Base-by-base conservation (phyloP, 257 asterid species). In the Leonotis leonurus region DNA sequence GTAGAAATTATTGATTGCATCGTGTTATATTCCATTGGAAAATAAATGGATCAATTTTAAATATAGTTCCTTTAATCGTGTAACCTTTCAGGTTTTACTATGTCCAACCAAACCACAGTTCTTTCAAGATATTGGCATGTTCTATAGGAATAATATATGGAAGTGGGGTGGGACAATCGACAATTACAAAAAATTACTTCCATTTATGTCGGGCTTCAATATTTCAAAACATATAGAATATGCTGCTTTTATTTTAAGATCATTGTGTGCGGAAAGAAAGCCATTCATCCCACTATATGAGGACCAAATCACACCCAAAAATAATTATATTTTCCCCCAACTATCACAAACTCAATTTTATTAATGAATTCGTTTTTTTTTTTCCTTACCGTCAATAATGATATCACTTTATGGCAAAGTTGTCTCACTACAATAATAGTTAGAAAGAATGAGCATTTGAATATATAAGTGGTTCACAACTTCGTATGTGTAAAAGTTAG, bases 261-360 rank as follows among this genome's bases (percentile, higher is more conserved):
- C 51, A 40, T 44, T 25, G 51, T 67, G 62, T 52, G 58, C 27
- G 58, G 58, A 52, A 43, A 56, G 14, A 36, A 50, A 62, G 37
- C 27, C 48, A 39, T 54, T 35, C 46, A 41, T n/a, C 70, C 37
- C 58, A 70, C 66, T 56, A 40, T 37, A 36, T 45, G 70, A 63
- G 70, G 66, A 33, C 26, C 36, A 22, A 49, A 49, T 49, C 10
- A 12, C 18, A 12, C 56, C 33, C 56, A 3, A 33, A n/a, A 43
- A 27, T 8, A 55, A 26, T 44, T 26, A 17, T 2, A 5, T 14
- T 26, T 43, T 60, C 6, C 7, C n/a, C 21, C 58, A 52, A 26
- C 56, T 27, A 44, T 41, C 14, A 24, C 33, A 22, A 22, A 40
- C 29, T n/a, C n/a, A n/a, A n/a, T n/a, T n/a, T n/a, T 20, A 36